These are phyloP conservation scores for Coemansia sp. DNA, from an alignment of 192 early-diverging fungal genomes.

Conservation along the genomic window DNA sequence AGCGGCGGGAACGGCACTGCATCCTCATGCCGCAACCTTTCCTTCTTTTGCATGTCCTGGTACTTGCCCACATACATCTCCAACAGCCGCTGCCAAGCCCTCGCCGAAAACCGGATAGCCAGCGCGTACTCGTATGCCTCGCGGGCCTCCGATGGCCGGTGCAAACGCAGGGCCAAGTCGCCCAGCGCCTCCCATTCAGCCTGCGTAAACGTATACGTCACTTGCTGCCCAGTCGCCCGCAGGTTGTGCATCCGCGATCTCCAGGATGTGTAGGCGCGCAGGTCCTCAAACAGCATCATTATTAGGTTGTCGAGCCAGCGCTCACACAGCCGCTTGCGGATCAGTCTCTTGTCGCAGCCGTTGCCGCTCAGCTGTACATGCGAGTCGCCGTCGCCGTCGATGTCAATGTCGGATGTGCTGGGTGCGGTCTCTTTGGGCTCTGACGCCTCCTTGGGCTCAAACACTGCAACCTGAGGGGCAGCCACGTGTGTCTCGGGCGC, in stretches of 20 bases:
- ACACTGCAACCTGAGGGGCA: slow-evolving; percentile 24
- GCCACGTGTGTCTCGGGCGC: slow-evolving; percentile 10
- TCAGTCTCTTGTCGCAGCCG: slow-evolving; percentile 4
- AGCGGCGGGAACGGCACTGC: slow-evolving; percentile 10
- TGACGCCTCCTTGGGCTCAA: slow-evolving; percentile 7
- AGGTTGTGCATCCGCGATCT: slow-evolving; percentile 73
- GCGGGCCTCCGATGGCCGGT: slow-evolving; percentile 86
- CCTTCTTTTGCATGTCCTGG: slow-evolving; percentile 60
- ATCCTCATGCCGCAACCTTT: slow-evolving; percentile 27
- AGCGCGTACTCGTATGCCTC: slow-evolving; percentile 86
- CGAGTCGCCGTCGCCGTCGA: background rate
- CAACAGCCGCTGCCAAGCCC: slow-evolving; percentile 83
- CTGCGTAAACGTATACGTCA: slow-evolving; percentile 86
- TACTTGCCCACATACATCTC: slow-evolving; percentile 63
- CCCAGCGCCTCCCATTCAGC: slow-evolving; percentile 99
- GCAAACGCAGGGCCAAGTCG: slow-evolving; percentile 82
- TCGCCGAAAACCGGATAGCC: slow-evolving; percentile 88
- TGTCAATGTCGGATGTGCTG: background rate
- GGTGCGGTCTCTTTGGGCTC: background rate
- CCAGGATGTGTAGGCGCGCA: slow-evolving; percentile 92
- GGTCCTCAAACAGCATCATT: slow-evolving; percentile 97
- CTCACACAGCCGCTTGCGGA: slow-evolving; percentile 93
- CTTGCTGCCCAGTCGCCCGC: slow-evolving; percentile 53
- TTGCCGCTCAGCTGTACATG: slow-evolving; percentile 1
- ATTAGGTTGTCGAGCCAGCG: slow-evolving; percentile 99